Conservation (phyloP, 176 grass and related monocot species). For the Oryza punctata region DNA sequence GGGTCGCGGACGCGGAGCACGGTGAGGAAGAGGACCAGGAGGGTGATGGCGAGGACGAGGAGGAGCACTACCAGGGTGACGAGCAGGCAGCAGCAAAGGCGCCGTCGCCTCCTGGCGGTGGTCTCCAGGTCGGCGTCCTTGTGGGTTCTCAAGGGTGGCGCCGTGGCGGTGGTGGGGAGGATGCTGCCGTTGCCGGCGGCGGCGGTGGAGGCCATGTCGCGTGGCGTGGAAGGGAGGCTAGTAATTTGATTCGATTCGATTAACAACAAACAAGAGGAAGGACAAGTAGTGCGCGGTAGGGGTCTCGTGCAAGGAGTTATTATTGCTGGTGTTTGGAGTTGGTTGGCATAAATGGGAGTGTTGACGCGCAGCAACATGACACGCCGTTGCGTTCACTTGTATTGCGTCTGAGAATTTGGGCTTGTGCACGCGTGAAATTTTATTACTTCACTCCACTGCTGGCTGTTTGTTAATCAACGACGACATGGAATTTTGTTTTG, state of each 20-base stretch:
- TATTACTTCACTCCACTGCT: too few species aligned
- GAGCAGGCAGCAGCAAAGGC: conserved; percentile 32
- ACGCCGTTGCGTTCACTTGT: background rate
- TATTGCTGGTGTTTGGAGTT: background rate
- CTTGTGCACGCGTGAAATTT: too few species aligned
- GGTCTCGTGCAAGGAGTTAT: background rate
- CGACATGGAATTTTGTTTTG: too few species aligned
- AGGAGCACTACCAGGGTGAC: conserved; percentile 32
- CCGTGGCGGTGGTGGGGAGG: background rate
- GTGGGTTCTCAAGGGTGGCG: background rate
- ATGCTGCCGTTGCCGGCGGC: background rate
- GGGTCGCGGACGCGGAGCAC: conserved; percentile 71
- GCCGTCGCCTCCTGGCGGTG: background rate
- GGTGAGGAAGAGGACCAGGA: conserved; percentile 62
- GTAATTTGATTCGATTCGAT: background rate
- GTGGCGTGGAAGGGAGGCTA: background rate
- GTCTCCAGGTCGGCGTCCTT: background rate
- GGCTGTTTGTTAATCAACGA: background rate
- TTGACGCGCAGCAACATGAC: too few species aligned
- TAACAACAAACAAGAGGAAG: too few species aligned
- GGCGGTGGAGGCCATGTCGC: background rate
- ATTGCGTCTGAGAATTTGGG: background rate
- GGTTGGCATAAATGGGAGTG: background rate
- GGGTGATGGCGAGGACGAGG: conserved; percentile 41
- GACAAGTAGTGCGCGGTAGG: background rate